Conservation (phyloP, 1,139 yeast genomes). For the Torulaspora pretoriensis region DNA sequence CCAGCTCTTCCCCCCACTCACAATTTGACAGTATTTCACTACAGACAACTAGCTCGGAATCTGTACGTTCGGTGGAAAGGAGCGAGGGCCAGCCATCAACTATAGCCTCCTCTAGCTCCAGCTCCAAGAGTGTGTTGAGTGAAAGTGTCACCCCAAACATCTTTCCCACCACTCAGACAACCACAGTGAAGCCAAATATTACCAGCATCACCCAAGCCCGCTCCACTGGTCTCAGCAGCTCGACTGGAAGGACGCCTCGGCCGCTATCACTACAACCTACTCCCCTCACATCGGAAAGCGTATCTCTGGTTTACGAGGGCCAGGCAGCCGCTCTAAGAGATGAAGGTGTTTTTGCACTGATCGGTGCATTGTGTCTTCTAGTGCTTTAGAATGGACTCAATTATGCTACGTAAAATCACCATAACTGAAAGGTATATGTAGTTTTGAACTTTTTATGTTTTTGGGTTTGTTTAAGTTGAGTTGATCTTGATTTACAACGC, state of each 20-base stretch:
- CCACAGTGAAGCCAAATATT: not conserved
- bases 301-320: conserved; percentile 6
- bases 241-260: not conserved
- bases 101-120: not conserved
- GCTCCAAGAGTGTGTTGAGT: not conserved
- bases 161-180: not conserved
- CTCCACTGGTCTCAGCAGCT: not conserved
- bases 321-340: not conserved
- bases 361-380: not conserved
- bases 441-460: not conserved
- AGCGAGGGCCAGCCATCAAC: not conserved
- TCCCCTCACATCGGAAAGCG: conserved; percentile 4
- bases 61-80: not conserved
- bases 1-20: not conserved
- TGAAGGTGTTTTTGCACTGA: not conserved
- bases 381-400: not conserved
- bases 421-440: not conserved
- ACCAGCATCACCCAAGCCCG: not conserved
- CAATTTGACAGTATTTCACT: not conserved
- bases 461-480: not conserved
- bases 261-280: conserved; percentile 9
- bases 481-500: not conserved
- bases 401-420: not conserved
- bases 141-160: not conserved
- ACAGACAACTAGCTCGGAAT: not conserved